Percentiles rank a stretch among this genome's conserved stretches.
These are phyloP conservation scores for Ceratocystis destructans DNA, from an alignment of 2,329 filamentous ascomycete genomes.

Conservation along the genomic window DNA sequence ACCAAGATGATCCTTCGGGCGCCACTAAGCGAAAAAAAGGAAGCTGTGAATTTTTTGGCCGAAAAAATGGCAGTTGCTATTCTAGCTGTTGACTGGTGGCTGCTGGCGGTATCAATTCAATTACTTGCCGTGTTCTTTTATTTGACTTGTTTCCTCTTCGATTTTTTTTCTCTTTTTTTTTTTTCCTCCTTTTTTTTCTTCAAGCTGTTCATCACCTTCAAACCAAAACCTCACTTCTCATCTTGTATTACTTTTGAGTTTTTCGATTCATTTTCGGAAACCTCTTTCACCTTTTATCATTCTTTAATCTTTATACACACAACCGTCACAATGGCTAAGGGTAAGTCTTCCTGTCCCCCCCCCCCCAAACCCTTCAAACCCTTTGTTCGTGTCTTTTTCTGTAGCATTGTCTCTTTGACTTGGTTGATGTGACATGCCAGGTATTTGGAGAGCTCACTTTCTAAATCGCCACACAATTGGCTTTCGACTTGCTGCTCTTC, in stretches of 20 bases:
- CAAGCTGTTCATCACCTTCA: slow-evolving; percentile 16
- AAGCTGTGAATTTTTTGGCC: neutral
- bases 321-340: slow-evolving; percentile 18
- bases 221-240: neutral
- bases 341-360: slow-evolving; percentile 9
- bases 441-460: too few species aligned
- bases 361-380: too few species aligned
- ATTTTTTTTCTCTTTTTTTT: slow-evolving; percentile 5
- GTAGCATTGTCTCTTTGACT: too few species aligned
- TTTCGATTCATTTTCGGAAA: slow-evolving; percentile 5
- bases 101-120: neutral
- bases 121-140: slow-evolving; percentile 1
- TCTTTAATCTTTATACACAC: slow-evolving; percentile 11
- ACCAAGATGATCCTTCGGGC: slow-evolving; percentile 6
- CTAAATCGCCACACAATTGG: too few species aligned
- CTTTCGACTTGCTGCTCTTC: neutral
- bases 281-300: slow-evolving; percentile 5
- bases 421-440: too few species aligned
- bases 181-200: slow-evolving; percentile 5
- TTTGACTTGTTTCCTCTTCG: neutral
- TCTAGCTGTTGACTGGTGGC: neutral
- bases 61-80: neutral
- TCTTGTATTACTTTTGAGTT: slow-evolving; percentile 1
- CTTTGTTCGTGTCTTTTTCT: neutral
- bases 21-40: slow-evolving; percentile 10